Base-by-base conservation (phyloP, 75 land plant species). In the Cupressus sempervirens region DNA sequence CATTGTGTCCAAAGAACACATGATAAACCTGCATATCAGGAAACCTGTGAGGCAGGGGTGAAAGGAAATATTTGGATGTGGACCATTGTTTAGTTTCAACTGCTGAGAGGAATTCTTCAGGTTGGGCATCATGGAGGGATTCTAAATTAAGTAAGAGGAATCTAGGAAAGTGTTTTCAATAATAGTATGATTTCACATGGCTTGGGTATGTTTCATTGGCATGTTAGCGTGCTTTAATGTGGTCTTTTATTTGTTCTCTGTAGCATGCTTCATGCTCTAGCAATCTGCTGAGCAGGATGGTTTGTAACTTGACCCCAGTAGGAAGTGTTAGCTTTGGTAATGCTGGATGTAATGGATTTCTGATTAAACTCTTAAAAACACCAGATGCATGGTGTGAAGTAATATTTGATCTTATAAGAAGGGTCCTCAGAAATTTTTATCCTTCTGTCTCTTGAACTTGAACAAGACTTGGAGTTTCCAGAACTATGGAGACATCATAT, bases 211-310 rank as follows among this genome's bases (percentile, higher is more conserved):
- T 77, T 77, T 43, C 50, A 77, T 40, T 41, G 29, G 29, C 81
- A 77, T n/a, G 12, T 45, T 45, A 45, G 50, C 81, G 11, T 79
- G 81, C 81, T 79, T 79, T 79, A 11, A 79, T 79, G 45, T 79
- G 81, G 50, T 3, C 43, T 79, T 79, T n/a, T 43, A 41, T 13
- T 43, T 77, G 81, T 77, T 41, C 29, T 20, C 48, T 77, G 13
- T 43, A 77, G 81, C 81, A 43, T 77, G 29, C 40, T 26, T 77
- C 30, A 43, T 77, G 81, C 50, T 77, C 7, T 43, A 36, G 48
- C 43, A 43, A 40, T 77, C 30, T 79, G 45, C 50, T 45, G 50
- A 45, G 50, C 81, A 79, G 81, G 50, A 79, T 12, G 29, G 46
- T 41, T 79, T 79, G 16, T 79, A 43, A 45, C 48, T n/a, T 38